Evolutionary conservation across 352 stramenopile genomes (phyloP).

Genomic region (Phytophthora fragariaefolia): DNA sequence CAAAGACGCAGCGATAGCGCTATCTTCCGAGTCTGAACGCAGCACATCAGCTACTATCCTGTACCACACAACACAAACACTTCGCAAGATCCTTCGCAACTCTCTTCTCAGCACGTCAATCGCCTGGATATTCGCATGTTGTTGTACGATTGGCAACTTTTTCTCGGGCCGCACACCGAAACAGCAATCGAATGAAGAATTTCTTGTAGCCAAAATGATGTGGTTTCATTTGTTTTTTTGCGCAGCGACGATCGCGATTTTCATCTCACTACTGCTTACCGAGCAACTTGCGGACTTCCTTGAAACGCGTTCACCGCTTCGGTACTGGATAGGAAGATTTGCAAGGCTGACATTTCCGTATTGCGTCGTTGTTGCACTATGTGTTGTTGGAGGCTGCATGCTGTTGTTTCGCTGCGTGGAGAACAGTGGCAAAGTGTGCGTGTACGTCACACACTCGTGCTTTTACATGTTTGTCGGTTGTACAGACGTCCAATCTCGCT

Average conservation of each 20-base stretch:
- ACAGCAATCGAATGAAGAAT: constrained; percentile 17
- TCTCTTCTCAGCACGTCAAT: constrained; percentile 23
- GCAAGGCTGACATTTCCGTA: neutral
- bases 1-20: neutral
- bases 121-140: constrained; percentile 22
- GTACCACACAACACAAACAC: constrained; percentile 2
- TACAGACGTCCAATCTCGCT: constrained; percentile 20
- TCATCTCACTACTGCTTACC: constrained; percentile 21
- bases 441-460: constrained; percentile 21
- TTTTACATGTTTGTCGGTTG: constrained; percentile 27
- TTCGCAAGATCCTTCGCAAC: constrained; percentile 31
- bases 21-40: neutral
- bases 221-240: constrained; percentile 34
- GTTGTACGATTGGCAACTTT: constrained; percentile 15
- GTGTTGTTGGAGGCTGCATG: constrained; percentile 8
- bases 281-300: constrained; percentile 12
- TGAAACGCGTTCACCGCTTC: neutral
- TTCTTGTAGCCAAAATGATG: constrained; percentile 29
- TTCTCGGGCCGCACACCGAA: constrained; percentile 8
- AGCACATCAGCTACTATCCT: neutral
- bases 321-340: constrained; percentile 16
- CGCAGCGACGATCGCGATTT: constrained; percentile 16
- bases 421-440: neutral
- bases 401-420: neutral
- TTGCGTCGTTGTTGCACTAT: constrained; percentile 11